Evolutionary conservation across 371 early-diverging fungal species (phyloP), one percentile per base, ranked within the genome.

Genomic region (Mortierella sp.): DNA sequence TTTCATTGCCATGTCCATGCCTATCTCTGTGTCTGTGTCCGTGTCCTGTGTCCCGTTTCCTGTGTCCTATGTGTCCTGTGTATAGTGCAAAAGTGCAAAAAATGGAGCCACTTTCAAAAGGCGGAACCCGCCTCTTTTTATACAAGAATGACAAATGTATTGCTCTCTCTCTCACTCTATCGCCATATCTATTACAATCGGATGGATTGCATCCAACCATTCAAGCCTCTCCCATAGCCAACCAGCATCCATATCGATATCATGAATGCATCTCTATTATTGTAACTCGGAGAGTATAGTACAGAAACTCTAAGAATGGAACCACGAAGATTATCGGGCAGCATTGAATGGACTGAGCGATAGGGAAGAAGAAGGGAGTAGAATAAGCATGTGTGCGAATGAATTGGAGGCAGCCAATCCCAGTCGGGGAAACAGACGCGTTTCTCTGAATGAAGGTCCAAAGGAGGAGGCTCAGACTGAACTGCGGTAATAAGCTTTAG

Each of bases 41-140:
- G 10, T 26, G 58, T 58, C 60, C 60, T 63, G 65, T 19, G 14
- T n/a, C 58, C 10, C 19, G 38, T 21, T 7, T 63, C 34, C 8
- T 63, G 34, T 34, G 5, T 16, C 19, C 34, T 19, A 38, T 3
- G 42, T 38, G 14, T 14, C 34, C 8, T 63, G 34, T 34, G 5
- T 16, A 14, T 31, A 7, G 63, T 19, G 14, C 31, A 63, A 13
- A 50, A 24, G 55, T 55, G 55, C n/a, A n/a, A n/a, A 42, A 14
- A 10, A 38, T 63, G 24, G 44, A 14, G 5, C 19, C 72, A 71
- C 45, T 44, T 44, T 26, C 45, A 50, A 50, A 16, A 45, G 72
- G 63, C 63, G 63, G 44, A 26, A 71, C 19, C 19, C 38, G 48
- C 72, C 48, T 71, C 48, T 71, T 45, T 68, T 47, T 47, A 71